Base-by-base conservation (phyloP, 495 filamentous ascomycete genomes). In the Lepidopterella palustris region DNA sequence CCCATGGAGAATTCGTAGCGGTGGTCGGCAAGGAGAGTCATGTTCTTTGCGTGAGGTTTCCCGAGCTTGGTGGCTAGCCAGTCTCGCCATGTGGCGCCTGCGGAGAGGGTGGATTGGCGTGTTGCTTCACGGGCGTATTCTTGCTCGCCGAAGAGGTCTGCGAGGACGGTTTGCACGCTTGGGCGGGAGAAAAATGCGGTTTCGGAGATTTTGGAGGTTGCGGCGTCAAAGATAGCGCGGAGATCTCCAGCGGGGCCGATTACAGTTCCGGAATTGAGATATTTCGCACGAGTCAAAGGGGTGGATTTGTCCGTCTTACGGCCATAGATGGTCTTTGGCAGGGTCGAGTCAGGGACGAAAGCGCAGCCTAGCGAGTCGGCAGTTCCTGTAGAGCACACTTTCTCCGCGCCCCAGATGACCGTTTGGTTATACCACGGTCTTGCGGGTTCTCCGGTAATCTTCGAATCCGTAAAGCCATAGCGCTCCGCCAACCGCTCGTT, bases 341-440 rank as follows among this genome's bases (percentile, higher is more conserved):
- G 61, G 8, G 75, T 77, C 0, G 81, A 82, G 31, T 79, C 67
- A 0, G 84, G 84, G 0, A 83, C 76, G 24, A 78, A 73, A 35
- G 70, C 74, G 58, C 83, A 86, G 3, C 81, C 80, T 10, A 79
- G 71, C 52, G 80, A 74, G 5, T 69, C 64, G 4, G 67, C 58
- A 21, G 79, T 60, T 26, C 74, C 76, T 1, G 74, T 72, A 53
- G 74, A 78, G 57, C 84, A 86, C 20, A 72, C 63, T 70, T 86
- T 87, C 67, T 80, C 76, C 13, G 83, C 80, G 29, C 76, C 81
- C 60, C 85, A 87, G 1, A 87, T 57, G 13, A 86, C 78, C 5
- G 76, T 77, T 60, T 85, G 81, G 0, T 73, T 75, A 53, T 80
- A 84, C 54, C 75, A 79, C 48, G 73, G 77, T 20, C 79, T 69